Percentiles rank a stretch among this genome's conserved stretches.
Conservation (phyloP, 2,329 filamentous ascomycete species). For the Ophiocordyceps camponoti-saundersi region DNA sequence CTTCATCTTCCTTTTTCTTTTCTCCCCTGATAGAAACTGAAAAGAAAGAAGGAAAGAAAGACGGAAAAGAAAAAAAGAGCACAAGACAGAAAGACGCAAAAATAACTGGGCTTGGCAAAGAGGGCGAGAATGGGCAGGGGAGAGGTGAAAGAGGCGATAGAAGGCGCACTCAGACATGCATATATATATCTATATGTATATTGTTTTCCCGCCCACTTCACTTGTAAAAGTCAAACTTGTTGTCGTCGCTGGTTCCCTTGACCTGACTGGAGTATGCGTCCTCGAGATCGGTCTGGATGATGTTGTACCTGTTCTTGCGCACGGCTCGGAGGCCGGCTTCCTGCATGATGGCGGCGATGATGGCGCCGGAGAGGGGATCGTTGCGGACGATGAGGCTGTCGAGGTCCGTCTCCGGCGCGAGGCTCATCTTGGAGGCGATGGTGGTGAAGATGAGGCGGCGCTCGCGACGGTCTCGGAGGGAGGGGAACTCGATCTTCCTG, state of each 20-base stretch:
- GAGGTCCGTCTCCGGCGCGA: conserved; percentile 90
- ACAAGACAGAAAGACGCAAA: neutral
- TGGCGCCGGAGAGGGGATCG: conserved; percentile 82
- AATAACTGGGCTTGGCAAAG: neutral
- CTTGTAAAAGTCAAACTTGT: conserved; percentile 88
- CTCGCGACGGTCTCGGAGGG: conserved; percentile 80
- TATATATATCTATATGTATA: no score
- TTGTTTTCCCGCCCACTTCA: conserved; percentile 19
- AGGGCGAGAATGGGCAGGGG: neutral
- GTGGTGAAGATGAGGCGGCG: conserved; percentile 91
- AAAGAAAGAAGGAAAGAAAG: neutral
- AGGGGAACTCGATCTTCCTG: conserved; percentile 98
- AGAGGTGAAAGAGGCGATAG: no score
- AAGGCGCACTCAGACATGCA: no score
- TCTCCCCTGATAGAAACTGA: neutral
- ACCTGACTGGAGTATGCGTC: conserved; percentile 96
- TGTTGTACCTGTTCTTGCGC: conserved; percentile 97
- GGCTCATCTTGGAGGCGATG: conserved; percentile 93
- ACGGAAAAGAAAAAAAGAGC: neutral
- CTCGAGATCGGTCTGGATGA: conserved; percentile 92
- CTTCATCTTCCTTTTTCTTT: neutral
- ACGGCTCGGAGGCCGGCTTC: conserved; percentile 89
- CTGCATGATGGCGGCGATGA: conserved; percentile 98
- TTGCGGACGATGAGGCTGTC: conserved; percentile 94
- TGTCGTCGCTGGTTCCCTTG: conserved; percentile 52